phyloP scores from a whole-genome alignment of 176 grass and related monocot species.

The Rhynchospora pubera region DNA sequence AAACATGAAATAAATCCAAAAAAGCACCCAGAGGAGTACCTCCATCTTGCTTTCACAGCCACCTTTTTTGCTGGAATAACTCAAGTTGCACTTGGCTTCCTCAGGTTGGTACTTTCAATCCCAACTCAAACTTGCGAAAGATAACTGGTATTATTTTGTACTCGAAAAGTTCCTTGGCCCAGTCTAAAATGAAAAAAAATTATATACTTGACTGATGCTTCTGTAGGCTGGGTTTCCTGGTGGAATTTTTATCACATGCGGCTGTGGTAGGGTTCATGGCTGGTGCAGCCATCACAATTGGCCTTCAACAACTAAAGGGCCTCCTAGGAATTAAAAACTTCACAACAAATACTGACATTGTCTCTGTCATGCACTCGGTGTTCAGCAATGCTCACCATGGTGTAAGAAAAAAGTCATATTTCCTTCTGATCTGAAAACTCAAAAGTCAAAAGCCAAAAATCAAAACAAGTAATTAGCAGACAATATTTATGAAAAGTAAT shows the following conservation, averaged over 20 bases:
- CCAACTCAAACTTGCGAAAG: not conserved
- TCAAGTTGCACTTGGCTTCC: slow-evolving; percentile 52
- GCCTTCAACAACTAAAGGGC: slow-evolving; percentile 84
- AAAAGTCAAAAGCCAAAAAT: no score
- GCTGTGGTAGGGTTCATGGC: slow-evolving; percentile 84
- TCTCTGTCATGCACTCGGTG: slow-evolving; percentile 75
- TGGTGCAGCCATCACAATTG: slow-evolving; percentile 64
- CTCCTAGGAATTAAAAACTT: slow-evolving; percentile 70
- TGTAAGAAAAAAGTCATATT: slow-evolving; percentile 21
- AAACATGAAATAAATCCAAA: slow-evolving; percentile 40
- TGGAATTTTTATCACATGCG: slow-evolving; percentile 88
- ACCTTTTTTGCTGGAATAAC: slow-evolving; percentile 77
- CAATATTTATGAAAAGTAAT: not conserved
- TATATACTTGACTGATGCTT: not conserved
- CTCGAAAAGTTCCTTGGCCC: no score
- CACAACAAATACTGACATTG: slow-evolving; percentile 59
- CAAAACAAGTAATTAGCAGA: no score
- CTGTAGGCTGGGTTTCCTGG: slow-evolving; percentile 70
- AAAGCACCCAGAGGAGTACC: slow-evolving; percentile 37
- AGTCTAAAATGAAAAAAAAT: no score
- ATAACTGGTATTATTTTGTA: not conserved
- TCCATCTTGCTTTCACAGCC: slow-evolving; percentile 46
- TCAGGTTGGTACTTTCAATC: slow-evolving; percentile 32
- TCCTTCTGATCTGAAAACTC: no score
- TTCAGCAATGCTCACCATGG: slow-evolving; percentile 55